Evolutionary conservation across 768 basidiomycete genomes (phyloP).

Genomic region (Hygrocybe coccinea): DNA sequence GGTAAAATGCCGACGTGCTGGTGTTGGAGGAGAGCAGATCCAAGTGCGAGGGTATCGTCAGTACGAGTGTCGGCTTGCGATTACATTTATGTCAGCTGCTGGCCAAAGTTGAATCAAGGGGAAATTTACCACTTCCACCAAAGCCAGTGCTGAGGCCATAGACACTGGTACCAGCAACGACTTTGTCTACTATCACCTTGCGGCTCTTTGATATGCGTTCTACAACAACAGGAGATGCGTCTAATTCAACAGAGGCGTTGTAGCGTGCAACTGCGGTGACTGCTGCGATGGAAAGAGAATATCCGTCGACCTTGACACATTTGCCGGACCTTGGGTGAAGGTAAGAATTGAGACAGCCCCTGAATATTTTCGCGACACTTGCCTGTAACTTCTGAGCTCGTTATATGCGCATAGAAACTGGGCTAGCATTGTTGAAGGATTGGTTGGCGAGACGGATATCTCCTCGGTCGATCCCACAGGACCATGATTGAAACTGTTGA

Average conservation of each 20-base stretch:
- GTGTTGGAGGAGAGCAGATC: constrained; percentile 66
- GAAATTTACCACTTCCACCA: constrained; percentile 58
- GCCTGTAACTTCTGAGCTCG: constrained; percentile 58
- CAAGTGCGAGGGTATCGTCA: constrained; percentile 55
- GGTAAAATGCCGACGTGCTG: constrained; percentile 68
- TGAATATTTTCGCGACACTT: constrained; percentile 6
- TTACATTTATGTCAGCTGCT: not conserved
- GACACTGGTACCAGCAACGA: constrained; percentile 61
- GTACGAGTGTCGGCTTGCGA: constrained; percentile 68
- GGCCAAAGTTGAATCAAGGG: not conserved
- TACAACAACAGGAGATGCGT: constrained; percentile 37
- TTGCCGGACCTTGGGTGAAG: constrained; percentile 39
- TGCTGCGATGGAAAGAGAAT: constrained; percentile 59
- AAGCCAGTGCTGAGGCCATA: constrained; percentile 82
- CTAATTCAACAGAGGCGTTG: constrained; percentile 41
- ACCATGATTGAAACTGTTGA: not conserved
- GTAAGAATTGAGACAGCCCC: not conserved
- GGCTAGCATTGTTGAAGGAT: constrained; percentile 8
- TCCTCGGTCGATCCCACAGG: not conserved
- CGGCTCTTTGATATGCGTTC: constrained; percentile 59
- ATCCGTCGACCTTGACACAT: constrained; percentile 58
- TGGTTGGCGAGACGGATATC: not conserved
- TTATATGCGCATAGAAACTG: constrained; percentile 45
- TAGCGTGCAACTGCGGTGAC: constrained; percentile 65
- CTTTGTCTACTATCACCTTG: constrained; percentile 62